These are phyloP conservation scores for Linum tenue DNA, from an alignment of 345 rosid species.

Conservation along the genomic window DNA sequence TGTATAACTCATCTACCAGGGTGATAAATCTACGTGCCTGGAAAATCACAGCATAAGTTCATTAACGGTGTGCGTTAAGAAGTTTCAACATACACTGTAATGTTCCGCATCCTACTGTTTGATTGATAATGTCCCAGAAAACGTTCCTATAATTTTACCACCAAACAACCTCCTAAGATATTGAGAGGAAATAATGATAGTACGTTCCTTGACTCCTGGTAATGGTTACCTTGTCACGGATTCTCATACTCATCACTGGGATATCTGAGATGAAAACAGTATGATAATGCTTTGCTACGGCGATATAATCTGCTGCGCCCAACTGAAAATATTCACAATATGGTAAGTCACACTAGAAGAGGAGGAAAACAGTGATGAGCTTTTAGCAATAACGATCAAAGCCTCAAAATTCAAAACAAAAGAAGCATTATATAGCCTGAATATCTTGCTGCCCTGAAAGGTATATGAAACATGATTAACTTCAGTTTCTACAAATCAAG, in stretches of 20 bases:
- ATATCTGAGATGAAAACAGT: conserved; percentile 71
- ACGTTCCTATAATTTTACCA: background rate
- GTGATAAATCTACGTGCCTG: conserved; percentile 98
- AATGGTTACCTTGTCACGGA: conserved; percentile 62
- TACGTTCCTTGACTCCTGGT: too few relatives aligned
- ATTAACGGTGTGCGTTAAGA: background rate
- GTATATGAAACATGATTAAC: background rate
- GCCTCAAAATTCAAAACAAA: background rate
- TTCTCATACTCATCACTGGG: conserved; percentile 77
- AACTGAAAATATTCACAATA: conserved; percentile 26
- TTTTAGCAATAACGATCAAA: background rate
- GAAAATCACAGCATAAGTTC: conserved; percentile 9
- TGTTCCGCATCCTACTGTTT: background rate
- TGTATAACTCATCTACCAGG: conserved; percentile 83
- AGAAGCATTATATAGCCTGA: background rate
- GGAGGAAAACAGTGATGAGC: background rate
- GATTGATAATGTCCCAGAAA: background rate
- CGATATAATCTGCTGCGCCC: conserved; percentile 95
- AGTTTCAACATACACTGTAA: background rate
- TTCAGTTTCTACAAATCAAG: background rate
- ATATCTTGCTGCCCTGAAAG: background rate
- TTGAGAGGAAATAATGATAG: background rate
- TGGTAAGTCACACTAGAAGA: background rate
- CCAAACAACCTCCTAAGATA: background rate
- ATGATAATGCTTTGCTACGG: conserved; percentile 67